Evolutionary conservation across 495 filamentous ascomycete species (phyloP), one percentile per base, ranked within the genome.

Genomic region (Cudoniella acicularis): DNA sequence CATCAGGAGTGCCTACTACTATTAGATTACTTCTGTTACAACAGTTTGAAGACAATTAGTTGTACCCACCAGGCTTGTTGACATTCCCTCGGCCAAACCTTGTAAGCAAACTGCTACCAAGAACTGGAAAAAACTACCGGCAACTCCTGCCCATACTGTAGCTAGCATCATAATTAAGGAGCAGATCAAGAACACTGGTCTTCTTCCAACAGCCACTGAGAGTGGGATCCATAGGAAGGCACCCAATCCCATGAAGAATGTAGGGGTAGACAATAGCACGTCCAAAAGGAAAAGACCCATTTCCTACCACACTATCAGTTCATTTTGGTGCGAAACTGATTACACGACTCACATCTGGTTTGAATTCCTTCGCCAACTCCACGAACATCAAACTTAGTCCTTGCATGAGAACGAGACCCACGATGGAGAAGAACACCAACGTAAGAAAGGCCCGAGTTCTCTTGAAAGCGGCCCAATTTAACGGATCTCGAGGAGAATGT

Each of bases 201-300:
- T 68, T 41, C 73, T 67, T 11, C 75, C 75, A 43, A 75, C 59
- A 3, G 71, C 69, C 26, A 76, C 64, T 1, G 75, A 72, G 1
- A 76, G 50, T 36, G 75, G 75, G 69, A 75, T 71, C 55, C 72
- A 72, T 22, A 77, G 60, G 18, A 76, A 64, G 40, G 75, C 74
- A 0, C 72, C 73, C 48, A 76, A 63, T 10, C 75, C 75, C 62
- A 72, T 67, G 49, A 73, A 70, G 11, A 74, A 23, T 0, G 69
- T 62, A 1, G 71, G 69, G 10, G 18, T 42, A 24, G 55, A 57
- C 8, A 49, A 18, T 11, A 63, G 40, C 11, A 49, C 18, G 16
- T 11, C 48, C 13, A 54, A 10, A 1, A 20, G 16, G n/a, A 54
- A 58, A 13, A 26, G 55, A 10, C 16, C 16, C 20, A 49, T 52